A percentile compares a stretch with the other conserved stretches of the same genome.
Evolutionary conservation across 257 asterid species (phyloP).

Genomic region (Solanum rostratum): DNA sequence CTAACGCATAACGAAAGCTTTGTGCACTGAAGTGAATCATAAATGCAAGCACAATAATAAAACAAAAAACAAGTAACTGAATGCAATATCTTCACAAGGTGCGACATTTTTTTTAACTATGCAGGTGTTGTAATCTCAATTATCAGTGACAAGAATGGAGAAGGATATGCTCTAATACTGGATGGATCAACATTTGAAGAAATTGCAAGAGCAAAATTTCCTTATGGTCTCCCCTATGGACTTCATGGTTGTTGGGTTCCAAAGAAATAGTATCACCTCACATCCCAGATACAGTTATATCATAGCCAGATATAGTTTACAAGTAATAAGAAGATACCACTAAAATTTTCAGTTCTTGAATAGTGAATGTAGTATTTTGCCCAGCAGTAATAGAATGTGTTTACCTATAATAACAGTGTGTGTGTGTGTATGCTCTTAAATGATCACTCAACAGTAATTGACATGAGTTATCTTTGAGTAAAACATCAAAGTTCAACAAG

Average conservation of each 20-base stretch:
- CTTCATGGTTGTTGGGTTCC: slow-evolving; percentile 98
- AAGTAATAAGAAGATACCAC: neutral
- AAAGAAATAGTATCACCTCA: slow-evolving; percentile 7
- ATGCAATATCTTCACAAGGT: neutral
- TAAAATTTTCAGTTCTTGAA: neutral
- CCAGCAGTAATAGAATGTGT: neutral
- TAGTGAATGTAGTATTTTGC: neutral
- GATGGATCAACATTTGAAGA: slow-evolving; percentile 87
- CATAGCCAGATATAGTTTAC: neutral
- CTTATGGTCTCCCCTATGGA: slow-evolving; percentile 95
- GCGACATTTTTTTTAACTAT: neutral
- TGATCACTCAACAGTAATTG: neutral
- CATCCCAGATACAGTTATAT: neutral
- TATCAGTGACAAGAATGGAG: slow-evolving; percentile 71
- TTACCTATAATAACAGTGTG: neutral
- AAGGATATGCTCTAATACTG: slow-evolving; percentile 69
- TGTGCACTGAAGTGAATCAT: too few species aligned
- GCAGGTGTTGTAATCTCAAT: slow-evolving; percentile 87
- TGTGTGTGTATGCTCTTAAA: neutral
- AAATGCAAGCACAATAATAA: too few species aligned
- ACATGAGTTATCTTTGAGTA: neutral
- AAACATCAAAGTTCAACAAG: neutral
- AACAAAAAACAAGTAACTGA: neutral
- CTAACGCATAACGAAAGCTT: neutral
- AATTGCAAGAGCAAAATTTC: slow-evolving; percentile 87